Evolutionary conservation across 148 eudicot species (phyloP).

Genomic region (Vaccinium darrowii): DNA sequence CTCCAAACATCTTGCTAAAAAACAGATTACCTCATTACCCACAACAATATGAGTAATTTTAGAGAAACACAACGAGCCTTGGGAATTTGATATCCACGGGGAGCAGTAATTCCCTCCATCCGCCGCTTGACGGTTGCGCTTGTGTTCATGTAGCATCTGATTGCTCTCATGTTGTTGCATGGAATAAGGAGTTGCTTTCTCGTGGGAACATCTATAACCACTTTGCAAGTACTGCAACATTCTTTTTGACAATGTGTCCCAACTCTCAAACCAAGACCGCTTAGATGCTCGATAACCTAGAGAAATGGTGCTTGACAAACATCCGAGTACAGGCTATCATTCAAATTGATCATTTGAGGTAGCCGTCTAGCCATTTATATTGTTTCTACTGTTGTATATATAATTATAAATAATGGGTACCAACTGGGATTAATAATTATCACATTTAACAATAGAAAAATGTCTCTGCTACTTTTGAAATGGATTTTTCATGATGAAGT

Average conservation of each 20-base stretch:
- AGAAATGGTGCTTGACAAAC: not conserved
- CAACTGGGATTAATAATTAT: not conserved
- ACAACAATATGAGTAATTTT: not conserved
- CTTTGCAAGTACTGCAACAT: not conserved
- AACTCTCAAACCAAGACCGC: not conserved
- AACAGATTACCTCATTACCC: not conserved
- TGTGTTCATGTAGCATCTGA: not conserved
- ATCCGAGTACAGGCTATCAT: not conserved
- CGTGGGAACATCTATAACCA: not conserved
- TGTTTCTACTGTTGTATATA: not conserved
- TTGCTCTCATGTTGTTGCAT: not conserved
- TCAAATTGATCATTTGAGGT: not conserved
- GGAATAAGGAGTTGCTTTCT: not conserved
- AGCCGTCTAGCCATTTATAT: not conserved
- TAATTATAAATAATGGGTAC: not conserved
- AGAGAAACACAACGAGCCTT: not conserved
- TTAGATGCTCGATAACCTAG: not conserved
- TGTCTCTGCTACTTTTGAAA: not conserved
- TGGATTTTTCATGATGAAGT: constrained; percentile 6
- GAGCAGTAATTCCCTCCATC: not conserved
- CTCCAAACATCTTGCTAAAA: not conserved
- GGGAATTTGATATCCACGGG: not conserved
- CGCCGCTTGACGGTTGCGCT: not conserved
- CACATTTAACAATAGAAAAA: not conserved
- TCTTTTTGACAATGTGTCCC: not conserved